Percentiles rank a stretch among this genome's conserved stretches.
These are phyloP conservation scores for Baeospora myosura DNA, from an alignment of 1,284 basidiomycete species.

Conservation along the genomic window DNA sequence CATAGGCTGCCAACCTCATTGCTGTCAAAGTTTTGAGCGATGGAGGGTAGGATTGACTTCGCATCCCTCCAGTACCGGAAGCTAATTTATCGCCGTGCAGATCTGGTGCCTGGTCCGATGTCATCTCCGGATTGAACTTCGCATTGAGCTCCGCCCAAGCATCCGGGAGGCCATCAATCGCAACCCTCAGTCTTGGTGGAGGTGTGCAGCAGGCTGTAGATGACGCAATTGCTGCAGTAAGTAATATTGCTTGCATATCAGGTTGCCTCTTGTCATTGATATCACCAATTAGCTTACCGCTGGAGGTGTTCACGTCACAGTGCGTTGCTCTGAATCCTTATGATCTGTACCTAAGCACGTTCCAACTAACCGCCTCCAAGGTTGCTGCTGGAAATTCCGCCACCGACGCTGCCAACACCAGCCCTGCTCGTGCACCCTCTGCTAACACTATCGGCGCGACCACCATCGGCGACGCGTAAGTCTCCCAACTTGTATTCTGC, in stretches of 20 bases:
- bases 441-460: conserved; percentile 87
- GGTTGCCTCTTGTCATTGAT: too few species aligned
- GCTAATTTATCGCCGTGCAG: too few species aligned
- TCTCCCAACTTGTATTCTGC: conserved; percentile 84
- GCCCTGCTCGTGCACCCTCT: conserved; percentile 68
- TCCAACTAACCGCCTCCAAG: conserved; percentile 94
- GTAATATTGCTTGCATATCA: too few species aligned
- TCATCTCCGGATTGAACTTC: background rate
- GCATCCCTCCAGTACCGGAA: too few species aligned
- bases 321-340: too few species aligned
- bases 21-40: conserved; percentile 97
- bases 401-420: conserved; percentile 74
- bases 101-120: too few species aligned
- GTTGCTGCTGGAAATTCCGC: conserved; percentile 85
- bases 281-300: too few species aligned
- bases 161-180: conserved; percentile 21
- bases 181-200: conserved; percentile 97
- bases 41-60: too few species aligned
- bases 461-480: conserved; percentile 73
- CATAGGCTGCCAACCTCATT: conserved; percentile 80
- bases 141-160: background rate
- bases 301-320: too few species aligned
- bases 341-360: too few species aligned
- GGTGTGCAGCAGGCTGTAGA: conserved; percentile 89
- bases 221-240: conserved; percentile 83